Evolutionary conservation across 2,329 filamentous ascomycete genomes (phyloP), one percentile per base, ranked within the genome.

Genomic region (Apiospora sp.): DNA sequence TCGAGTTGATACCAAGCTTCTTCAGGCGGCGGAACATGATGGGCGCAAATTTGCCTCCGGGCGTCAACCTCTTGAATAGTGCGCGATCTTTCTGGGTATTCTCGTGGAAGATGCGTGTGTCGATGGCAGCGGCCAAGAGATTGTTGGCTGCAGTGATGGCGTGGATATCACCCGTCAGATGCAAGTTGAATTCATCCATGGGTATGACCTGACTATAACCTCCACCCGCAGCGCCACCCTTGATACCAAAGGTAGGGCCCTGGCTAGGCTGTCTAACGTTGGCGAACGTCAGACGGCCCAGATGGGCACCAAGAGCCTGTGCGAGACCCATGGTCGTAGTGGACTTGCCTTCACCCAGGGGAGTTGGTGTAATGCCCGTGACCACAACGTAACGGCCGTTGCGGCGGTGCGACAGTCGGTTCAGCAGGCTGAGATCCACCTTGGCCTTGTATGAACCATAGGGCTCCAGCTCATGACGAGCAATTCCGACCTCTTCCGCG

Each of bases 111-210:
- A 99, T 98, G 78, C 96, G 92, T 1, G 96, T 98, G 81, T 99
- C 96, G 75, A 99, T 97, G 48, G 96, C 96, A 71, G 96, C 96
- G 64, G 96, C 96, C 61, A 99, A 90, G 72, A 99, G 88, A 84
- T 99, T 99, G 89, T 98, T 99, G 49, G 96, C 96, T 41, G 96
- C 96, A 71, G 95, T 95, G 80, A 99, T 96, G 76, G 96, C 96
- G 82, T 99, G 96, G 72, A 99, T 98, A 82, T 99, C 96, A 79
- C 96, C 96, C 71, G 96, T 99, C 79, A 99, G 86, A 83, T 99
- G 96, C 80, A 99, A 87, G 85, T 99, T 99, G 87, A 99, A 99
- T 83, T 99, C 96, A 79, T 99, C 96, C 96, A 99, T 99, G 73
- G 96, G 96, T 79, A 99, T 98, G 80, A 99, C 96, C 83, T 99